Base-by-base conservation (phyloP, 305 asterid species). In the Solanum aculeatissimum region DNA sequence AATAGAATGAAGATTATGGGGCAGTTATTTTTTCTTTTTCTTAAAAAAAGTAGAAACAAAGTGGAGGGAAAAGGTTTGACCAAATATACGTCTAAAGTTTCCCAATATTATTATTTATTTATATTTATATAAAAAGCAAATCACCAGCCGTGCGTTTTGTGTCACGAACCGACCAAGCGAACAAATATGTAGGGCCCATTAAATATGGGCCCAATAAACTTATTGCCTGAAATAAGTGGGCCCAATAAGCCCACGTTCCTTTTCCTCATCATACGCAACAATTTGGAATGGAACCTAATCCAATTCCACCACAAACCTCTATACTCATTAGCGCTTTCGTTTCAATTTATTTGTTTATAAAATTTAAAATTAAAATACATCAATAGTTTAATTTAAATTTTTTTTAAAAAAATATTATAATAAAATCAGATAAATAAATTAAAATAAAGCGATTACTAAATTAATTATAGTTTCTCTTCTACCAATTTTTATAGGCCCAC, bases 121-220 rank as follows among this genome's bases (percentile, higher is more conserved):
- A 19, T 65, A 7, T 65, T 29, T 27, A 77, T 25, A 77, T 45
- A n/a, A 29, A 68, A 78, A 51, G 66, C 47, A 53, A 75, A 77
- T 77, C 45, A 77, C 65, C 82, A 51, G 29, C 82, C 82, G 82
- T 77, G 82, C 47, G 63, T 16, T 77, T 51, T 77, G 65, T 88
- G 85, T 86, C 75, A 81, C 43, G 88, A 74, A 72, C 88, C 88
- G 82, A 87, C 86, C 65, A 72, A 81, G 14, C 71, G 88, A 88
- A 85, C 79, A 78, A 47, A 21, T 72, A 2, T 32, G 29, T 23
- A 12, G 83, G 87, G 10, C 83, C 90, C 79, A 78, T 16, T 18
- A 19, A 23, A 21, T 58, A 6, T 18, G 55, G 45, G 40, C 57
- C 81, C 71, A 62, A 21, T 43, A 13, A 43, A 55, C 25, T 51